Evolutionary conservation across 768 basidiomycete genomes (phyloP), one percentile per base, ranked within the genome.

Genomic region (Coprinellus aureogranulatus): DNA sequence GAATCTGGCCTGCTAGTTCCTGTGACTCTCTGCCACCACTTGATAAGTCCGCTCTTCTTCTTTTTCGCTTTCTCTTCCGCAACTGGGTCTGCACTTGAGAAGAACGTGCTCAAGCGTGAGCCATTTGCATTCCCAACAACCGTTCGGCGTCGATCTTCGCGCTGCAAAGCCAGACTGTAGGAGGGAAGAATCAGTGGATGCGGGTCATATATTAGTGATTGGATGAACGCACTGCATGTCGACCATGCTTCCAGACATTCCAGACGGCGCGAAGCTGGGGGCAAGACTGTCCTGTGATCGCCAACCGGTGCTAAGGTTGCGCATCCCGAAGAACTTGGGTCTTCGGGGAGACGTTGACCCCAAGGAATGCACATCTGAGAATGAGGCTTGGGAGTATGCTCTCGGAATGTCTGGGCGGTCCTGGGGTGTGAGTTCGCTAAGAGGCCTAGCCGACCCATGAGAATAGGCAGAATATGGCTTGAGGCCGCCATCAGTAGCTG

Each of bases 211-310:
- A n/a, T n/a, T n/a, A n/a, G n/a, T n/a, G n/a, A 45, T 1, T 14
- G 54, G 25, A 48, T 50, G 37, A 1, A 86, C 90, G 61, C 74
- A 93, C 91, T 94, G 92, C 92, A 94, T 93, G 69, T 93, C 89
- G 62, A 93, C 74, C 90, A 94, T 92, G 65, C 92, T 94, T 53
- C 92, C 92, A 2, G 88, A 88, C 67, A 88, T 80, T 8, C 88
- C 89, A 27, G 90, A 90, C n/a, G 82, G 80, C 1, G 90, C 88
- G 47, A 92, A 73, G 68, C 90, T 92, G 20, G 82, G 80, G 1
- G 90, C 88, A 39, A 94, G 73, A 68, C 90, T 92, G 57, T 91
- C 89, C 64, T 88, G 88, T 67, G 90, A 92, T 62, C 82, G 77
- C 85, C 87, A 90, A 12, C 86, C 86, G 22, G 83, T 72, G 57